These are phyloP conservation scores for Aspergillus affinis DNA, from an alignment of 495 filamentous ascomycete genomes.

Conservation along the genomic window DNA sequence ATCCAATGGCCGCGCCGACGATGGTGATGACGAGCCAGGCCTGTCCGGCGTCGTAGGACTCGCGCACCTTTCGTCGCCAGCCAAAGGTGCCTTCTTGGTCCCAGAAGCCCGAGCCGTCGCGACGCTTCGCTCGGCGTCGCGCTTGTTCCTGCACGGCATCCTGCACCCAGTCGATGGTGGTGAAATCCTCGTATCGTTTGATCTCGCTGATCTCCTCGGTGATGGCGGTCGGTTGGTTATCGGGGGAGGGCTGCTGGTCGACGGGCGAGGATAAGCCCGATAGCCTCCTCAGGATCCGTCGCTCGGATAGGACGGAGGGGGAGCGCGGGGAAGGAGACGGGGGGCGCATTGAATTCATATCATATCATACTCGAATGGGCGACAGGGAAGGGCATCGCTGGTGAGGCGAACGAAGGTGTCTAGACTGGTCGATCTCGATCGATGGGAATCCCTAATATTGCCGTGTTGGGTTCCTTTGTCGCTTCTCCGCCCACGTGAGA, in stretches of 20 bases:
- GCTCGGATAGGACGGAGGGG: constrained; percentile 54
- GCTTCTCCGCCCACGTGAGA: background rate
- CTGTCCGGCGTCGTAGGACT: constrained; percentile 94
- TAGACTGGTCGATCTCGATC: no score
- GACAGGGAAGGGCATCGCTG: background rate
- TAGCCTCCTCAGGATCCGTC: constrained; percentile 63
- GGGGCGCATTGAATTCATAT: constrained; percentile 62
- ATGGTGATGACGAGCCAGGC: constrained; percentile 97
- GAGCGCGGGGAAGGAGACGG: constrained; percentile 57
- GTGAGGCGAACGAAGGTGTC: background rate
- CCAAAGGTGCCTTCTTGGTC: constrained; percentile 68
- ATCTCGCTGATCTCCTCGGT: constrained; percentile 97
- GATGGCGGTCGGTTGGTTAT: constrained; percentile 58
- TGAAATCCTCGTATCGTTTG: constrained; percentile 96
- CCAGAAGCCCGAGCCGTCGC: constrained; percentile 73
- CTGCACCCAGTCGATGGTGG: constrained; percentile 99
- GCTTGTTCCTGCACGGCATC: constrained; percentile 91
- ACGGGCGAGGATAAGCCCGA: constrained; percentile 72
- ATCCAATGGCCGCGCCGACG: constrained; percentile 86
- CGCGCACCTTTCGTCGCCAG: constrained; percentile 79
- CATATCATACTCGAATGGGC: constrained; percentile 37
- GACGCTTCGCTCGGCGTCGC: constrained; percentile 71
- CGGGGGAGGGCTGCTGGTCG: constrained; percentile 47
- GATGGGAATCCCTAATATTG: no score
- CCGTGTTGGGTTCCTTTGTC: background rate